Conservation (phyloP, 305 asterid genomes). For the Fraxinus paxiana region DNA sequence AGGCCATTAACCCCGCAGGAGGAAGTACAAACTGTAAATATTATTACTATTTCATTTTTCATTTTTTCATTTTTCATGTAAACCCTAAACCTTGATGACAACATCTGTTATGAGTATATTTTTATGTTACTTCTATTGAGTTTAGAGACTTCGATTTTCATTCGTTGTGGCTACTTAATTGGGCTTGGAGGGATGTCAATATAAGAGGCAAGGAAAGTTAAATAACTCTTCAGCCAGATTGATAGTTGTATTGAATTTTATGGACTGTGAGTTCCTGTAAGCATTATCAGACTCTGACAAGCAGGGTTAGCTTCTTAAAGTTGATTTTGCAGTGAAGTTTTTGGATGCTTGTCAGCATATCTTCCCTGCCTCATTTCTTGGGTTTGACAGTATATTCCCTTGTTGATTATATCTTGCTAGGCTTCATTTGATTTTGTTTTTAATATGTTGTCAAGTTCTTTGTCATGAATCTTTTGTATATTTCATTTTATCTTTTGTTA, state of each 20-base stretch:
- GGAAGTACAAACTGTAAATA: conserved; percentile 61
- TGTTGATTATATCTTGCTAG: conserved; percentile 12
- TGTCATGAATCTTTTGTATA: neutral
- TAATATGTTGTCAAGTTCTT: neutral
- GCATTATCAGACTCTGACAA: neutral
- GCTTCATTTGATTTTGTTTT: neutral
- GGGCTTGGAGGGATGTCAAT: neutral
- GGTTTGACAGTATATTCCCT: conserved; percentile 6
- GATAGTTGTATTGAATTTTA: neutral
- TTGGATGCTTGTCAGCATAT: neutral
- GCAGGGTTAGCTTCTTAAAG: neutral
- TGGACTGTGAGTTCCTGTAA: neutral
- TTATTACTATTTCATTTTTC: conserved; percentile 1
- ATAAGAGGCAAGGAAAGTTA: neutral
- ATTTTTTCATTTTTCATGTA: neutral
- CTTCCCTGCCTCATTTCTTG: neutral
- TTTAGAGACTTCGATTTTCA: neutral
- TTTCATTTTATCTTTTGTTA: conserved; percentile 5
- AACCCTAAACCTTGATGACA: neutral
- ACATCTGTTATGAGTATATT: neutral
- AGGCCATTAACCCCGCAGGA: conserved; percentile 69
- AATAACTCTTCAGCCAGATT: neutral
- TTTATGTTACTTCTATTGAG: neutral
- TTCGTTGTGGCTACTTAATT: neutral
- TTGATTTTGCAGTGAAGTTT: neutral